A percentile compares a stretch with the other conserved stretches of the same genome.
These are phyloP conservation scores for Entonaema liquescens DNA, from an alignment of 495 filamentous ascomycete species.

Conservation along the genomic window DNA sequence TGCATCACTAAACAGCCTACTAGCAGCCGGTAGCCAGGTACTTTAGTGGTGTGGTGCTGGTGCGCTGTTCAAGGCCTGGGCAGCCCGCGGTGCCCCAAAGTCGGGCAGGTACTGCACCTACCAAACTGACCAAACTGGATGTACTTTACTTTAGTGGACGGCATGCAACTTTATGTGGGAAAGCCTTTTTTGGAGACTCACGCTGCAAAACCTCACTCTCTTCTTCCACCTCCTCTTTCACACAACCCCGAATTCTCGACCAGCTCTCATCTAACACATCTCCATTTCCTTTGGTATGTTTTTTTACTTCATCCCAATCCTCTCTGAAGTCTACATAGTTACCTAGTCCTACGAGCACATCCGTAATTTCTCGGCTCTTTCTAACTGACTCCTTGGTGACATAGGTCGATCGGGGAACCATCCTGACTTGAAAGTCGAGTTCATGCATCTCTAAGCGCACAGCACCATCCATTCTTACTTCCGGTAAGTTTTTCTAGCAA, in stretches of 20 bases:
- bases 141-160: slow-evolving; percentile 29
- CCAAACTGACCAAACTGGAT: neutral
- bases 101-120: slow-evolving; percentile 23
- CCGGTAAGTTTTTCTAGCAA: slow-evolving; percentile 52
- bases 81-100: slow-evolving; percentile 8
- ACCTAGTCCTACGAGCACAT: neutral
- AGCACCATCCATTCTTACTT: slow-evolving; percentile 47
- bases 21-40: slow-evolving; percentile 29
- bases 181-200: slow-evolving; percentile 46
- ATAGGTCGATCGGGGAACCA: slow-evolving; percentile 44
- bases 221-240: slow-evolving; percentile 50
- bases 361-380: slow-evolving; percentile 22
- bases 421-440: slow-evolving; percentile 44
- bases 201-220: slow-evolving; percentile 49
- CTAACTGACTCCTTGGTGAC: slow-evolving; percentile 27
- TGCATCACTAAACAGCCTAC: slow-evolving; percentile 41
- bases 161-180: slow-evolving; percentile 45
- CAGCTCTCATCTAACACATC: slow-evolving; percentile 38
- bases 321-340: slow-evolving; percentile 3
- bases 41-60: slow-evolving; percentile 22
- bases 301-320: slow-evolving; percentile 27
- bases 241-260: slow-evolving; percentile 43
- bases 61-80: slow-evolving; percentile 33
- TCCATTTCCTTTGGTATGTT: slow-evolving; percentile 42
- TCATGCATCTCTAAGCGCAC: slow-evolving; percentile 45